Base-by-base conservation (phyloP, 768 basidiomycete species). In the Rhodotorula kratochvilovae region DNA sequence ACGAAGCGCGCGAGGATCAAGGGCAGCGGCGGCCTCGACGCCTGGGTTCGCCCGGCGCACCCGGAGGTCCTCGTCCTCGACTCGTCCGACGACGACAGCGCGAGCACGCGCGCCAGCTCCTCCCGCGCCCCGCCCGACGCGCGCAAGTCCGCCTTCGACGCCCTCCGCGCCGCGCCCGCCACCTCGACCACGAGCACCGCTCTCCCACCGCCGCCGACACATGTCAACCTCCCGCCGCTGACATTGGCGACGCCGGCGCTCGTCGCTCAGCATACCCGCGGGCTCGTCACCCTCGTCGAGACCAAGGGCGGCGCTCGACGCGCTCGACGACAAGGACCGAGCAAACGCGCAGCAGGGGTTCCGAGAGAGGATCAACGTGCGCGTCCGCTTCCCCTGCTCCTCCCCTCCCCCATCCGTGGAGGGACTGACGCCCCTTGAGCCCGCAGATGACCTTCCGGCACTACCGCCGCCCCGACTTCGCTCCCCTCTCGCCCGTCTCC, bases 401-500 rank as follows among this genome's bases (percentile, higher is more conserved):
- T 6, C 27, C 48, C 48, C 48, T 27, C 23, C 48, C 48, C 17
- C 46, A n/a, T n/a, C n/a, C n/a, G n/a, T n/a, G n/a, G n/a, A n/a
- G n/a, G n/a, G n/a, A n/a, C n/a, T n/a, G n/a, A n/a, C n/a, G n/a
- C n/a, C n/a, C n/a, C n/a, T n/a, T n/a, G n/a, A n/a, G n/a, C n/a
- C n/a, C n/a, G n/a, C 51, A 67, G 71, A 68, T 74, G 35, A 77
- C 78, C 5, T 78, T 76, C 64, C 72, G 76, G 1, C 73, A 75
- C 68, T 76, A 75, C 53, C 67, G 78, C n/a, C n/a, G n/a, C 39
- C 76, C 78, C 17, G 78, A 78, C 63, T 78, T 77, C 45, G 75
- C 61, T 0, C 70, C 57, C 23, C 67, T 51, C 48, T 54, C 70
- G 23, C 31, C 64, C 35, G 5, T 64, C 12, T 36, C 55, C 53